Evolutionary conservation across 2,329 filamentous ascomycete genomes (phyloP).

Genomic region (Cyphellophora attinorum): DNA sequence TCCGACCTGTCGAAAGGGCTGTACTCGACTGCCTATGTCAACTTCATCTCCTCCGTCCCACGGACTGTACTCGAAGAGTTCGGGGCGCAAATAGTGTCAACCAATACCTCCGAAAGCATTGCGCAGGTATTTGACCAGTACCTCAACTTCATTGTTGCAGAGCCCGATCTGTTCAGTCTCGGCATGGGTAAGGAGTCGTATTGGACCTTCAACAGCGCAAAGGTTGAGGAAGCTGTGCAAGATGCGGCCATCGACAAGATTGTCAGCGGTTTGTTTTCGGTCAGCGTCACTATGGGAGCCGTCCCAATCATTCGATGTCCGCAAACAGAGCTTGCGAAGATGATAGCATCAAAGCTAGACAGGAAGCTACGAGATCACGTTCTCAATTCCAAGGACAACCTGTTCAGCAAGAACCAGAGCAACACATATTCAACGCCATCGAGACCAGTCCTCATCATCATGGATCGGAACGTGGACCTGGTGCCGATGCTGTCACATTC

Average conservation of each 20-base stretch:
- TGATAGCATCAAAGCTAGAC: conserved; percentile 89
- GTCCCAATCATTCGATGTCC: conserved; percentile 95
- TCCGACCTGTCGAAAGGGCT: conserved; percentile 76
- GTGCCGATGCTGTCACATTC: conserved; percentile 99
- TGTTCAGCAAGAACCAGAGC: conserved; percentile 68
- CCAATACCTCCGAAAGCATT: conserved; percentile 79
- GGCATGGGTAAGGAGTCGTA: conserved; percentile 91
- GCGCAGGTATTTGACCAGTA: conserved; percentile 94
- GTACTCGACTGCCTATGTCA: conserved; percentile 90
- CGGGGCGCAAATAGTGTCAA: conserved; percentile 72
- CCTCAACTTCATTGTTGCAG: conserved; percentile 91
- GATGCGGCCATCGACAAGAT: conserved; percentile 82
- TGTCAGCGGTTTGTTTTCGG: conserved; percentile 93
- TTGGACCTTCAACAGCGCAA: conserved; percentile 65
- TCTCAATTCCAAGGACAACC: conserved; percentile 93
- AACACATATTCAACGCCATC: conserved; percentile 52
- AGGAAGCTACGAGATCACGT: conserved; percentile 94
- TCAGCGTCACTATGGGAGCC: conserved; percentile 94
- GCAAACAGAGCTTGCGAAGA: conserved; percentile 83
- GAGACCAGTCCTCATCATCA: conserved; percentile 80
- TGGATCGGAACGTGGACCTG: conserved; percentile 90
- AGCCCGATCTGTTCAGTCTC: conserved; percentile 89
- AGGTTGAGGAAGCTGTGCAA: conserved; percentile 81
- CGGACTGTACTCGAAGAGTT: conserved; percentile 90
- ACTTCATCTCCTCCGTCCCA: conserved; percentile 90